Conservation (phyloP, 1,139 yeast species). For the Sugiyamaella japonica region DNA sequence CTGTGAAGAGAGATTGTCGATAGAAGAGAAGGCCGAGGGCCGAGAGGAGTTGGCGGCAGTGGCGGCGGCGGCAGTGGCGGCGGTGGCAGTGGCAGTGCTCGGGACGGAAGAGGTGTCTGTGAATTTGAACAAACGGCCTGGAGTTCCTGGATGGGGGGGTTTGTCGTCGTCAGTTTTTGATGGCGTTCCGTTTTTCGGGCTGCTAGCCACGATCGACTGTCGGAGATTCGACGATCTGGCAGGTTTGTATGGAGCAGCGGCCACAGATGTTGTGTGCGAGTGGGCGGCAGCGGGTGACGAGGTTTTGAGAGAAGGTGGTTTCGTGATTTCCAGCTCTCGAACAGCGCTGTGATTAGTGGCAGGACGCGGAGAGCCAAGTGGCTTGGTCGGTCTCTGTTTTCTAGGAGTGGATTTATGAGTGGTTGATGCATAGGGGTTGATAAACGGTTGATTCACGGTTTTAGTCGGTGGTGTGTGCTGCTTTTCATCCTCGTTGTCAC, state of each 20-base stretch:
- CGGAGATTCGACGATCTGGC: slow-evolving; percentile 32
- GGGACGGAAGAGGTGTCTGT: slow-evolving; percentile 2
- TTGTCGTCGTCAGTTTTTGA: slow-evolving; percentile 8
- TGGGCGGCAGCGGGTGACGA: background rate
- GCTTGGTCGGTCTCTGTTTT: slow-evolving; percentile 4
- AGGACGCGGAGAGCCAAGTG: background rate
- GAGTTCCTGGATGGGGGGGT: slow-evolving; percentile 17
- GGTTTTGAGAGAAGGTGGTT: slow-evolving; percentile 3
- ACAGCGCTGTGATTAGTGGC: slow-evolving; percentile 13
- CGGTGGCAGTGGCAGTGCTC: background rate
- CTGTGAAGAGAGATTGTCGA: slow-evolving; percentile 8
- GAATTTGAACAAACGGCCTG: slow-evolving; percentile 13
- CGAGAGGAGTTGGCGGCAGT: background rate
- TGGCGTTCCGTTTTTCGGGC: slow-evolving; percentile 21
- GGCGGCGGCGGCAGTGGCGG: too few species aligned
- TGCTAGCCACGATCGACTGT: slow-evolving; percentile 29
- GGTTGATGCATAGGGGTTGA: slow-evolving; percentile 55
- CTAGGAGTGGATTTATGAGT: slow-evolving; percentile 26
- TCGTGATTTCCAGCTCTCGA: slow-evolving; percentile 23
- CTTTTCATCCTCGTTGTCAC: slow-evolving; percentile 36
- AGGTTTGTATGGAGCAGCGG: slow-evolving; percentile 29
- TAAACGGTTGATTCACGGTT: slow-evolving; percentile 40
- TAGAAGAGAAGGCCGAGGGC: slow-evolving; percentile 9
- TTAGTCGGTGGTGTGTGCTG: background rate
- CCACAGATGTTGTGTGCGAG: background rate